These are phyloP conservation scores for Hirsutella thompsonii DNA, from an alignment of 2,329 filamentous ascomycete species.

Conservation along the genomic window DNA sequence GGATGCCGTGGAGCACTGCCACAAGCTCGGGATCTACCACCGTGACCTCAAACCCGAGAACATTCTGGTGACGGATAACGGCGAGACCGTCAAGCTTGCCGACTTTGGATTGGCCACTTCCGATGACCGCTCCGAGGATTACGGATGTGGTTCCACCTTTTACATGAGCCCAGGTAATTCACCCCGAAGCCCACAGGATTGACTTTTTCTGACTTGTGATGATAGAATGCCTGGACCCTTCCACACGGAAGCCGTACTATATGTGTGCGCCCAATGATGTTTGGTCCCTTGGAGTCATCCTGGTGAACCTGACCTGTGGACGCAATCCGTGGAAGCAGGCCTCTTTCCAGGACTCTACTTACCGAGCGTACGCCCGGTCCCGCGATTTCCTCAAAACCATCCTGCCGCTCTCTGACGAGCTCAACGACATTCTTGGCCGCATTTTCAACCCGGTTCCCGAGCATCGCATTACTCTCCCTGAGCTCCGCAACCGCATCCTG, in stretches of 20 bases:
- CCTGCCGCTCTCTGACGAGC: conserved; percentile 75
- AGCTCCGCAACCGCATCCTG: conserved; percentile 66
- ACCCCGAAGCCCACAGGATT: conserved; percentile 1
- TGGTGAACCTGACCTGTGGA: conserved; percentile 94
- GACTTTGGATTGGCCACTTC: conserved; percentile 93
- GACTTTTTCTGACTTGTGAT: conserved; percentile 4
- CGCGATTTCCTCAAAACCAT: conserved; percentile 85
- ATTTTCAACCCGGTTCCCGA: conserved; percentile 82
- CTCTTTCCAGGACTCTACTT: conserved; percentile 85
- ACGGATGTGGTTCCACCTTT: conserved; percentile 95
- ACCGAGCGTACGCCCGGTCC: conserved; percentile 78
- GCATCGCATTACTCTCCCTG: conserved; percentile 67
- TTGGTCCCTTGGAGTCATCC: conserved; percentile 95
- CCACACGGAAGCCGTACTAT: conserved; percentile 64
- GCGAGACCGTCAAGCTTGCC: conserved; percentile 84
- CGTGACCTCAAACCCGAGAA: conserved; percentile 97
- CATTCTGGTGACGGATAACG: conserved; percentile 79
- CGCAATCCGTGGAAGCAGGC: conserved; percentile 99
- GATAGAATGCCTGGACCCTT: conserved; percentile 82
- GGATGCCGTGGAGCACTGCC: conserved; percentile 93
- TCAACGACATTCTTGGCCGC: conserved; percentile 74
- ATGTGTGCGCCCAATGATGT: conserved; percentile 90
- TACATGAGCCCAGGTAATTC: conserved; percentile 96
- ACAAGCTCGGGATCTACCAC: conserved; percentile 88
- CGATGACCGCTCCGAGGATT: conserved; percentile 76